These are phyloP conservation scores for Trichoderma brevicompactum DNA, from an alignment of 2,329 filamentous ascomycete genomes.

Conservation along the genomic window DNA sequence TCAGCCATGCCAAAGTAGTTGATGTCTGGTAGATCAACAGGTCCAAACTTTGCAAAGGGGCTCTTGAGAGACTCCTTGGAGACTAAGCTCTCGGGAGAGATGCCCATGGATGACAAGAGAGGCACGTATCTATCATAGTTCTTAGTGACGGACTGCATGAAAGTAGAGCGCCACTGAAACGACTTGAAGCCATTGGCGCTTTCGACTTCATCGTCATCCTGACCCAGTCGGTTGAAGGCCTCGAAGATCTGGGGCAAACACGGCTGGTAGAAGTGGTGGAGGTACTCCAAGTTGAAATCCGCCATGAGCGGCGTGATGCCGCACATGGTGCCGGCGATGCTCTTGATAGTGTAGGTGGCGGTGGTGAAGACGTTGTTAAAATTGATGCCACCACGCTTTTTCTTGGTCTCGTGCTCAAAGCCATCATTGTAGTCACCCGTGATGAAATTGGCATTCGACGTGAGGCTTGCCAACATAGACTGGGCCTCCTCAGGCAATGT, in stretches of 20 bases:
- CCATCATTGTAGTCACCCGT: conserved; percentile 45
- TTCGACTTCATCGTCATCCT: conserved; percentile 27
- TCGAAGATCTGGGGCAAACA: conserved; percentile 49
- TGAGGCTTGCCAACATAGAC: conserved; percentile 38
- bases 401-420: conserved; percentile 35
- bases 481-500: conserved; percentile 42
- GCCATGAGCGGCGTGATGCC: conserved; percentile 48
- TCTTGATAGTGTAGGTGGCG: conserved; percentile 51
- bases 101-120: conserved; percentile 40
- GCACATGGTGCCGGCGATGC: conserved; percentile 47
- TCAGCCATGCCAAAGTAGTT: conserved; percentile 45
- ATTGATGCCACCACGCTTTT: conserved; percentile 46
- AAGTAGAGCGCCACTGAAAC: conserved; percentile 40
- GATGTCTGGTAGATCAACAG: conserved; percentile 38
- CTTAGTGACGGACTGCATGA: conserved; percentile 41
- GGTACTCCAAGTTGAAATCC: conserved; percentile 49
- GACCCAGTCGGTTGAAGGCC: conserved; percentile 38
- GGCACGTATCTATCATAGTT: conserved; percentile 40
- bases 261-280: conserved; percentile 50
- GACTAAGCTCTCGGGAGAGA: conserved; percentile 35
- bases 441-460: conserved; percentile 41
- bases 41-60: conserved; percentile 37
- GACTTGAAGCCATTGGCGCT: conserved; percentile 32
- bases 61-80: conserved; percentile 40
- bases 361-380: conserved; percentile 48